Base-by-base conservation (phyloP, 2,329 filamentous ascomycete genomes). In the Penicillium sp. region DNA sequence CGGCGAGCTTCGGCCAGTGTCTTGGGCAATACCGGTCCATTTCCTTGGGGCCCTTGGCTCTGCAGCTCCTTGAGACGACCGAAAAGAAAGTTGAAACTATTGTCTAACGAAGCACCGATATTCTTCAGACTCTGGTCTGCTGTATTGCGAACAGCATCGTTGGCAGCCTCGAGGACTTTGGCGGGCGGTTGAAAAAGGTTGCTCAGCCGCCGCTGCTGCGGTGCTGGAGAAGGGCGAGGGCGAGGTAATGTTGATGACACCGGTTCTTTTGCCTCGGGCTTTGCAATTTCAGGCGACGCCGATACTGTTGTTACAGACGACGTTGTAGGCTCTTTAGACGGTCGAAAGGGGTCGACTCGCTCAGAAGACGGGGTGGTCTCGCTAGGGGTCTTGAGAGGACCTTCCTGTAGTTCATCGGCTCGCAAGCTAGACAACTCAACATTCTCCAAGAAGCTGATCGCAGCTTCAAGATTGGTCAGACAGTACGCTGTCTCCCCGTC, bases 401-500 rank as follows among this genome's bases (percentile, higher is more conserved):
- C 81, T 29, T 83, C 81, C 11, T 80, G 83, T 13, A 75, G 68
- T 62, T 94, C 89, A 50, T 95, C 87, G 4, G 84, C 84, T 36
- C 89, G 81, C 5, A 98, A 72, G 17, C 86, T 95, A 5, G 90
- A 87, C 16, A 98, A 75, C 62, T 98, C 93, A 18, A 98, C 93
- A 0, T 90, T 97, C 58, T 97, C 87, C 10, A 98, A 72, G 58
- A 98, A 98, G 36, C 86, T 90, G 40, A 97, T 88, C 42, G 91
- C 86, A 13, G 93, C 93, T 66, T 98, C 93, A 1, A 98, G 77
- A 53, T 95, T 98, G 27, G 94, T 96, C 41, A 98, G 73, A 59
- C 93, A 97, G 65, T 98, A 98, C 1, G 93, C 90, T 9, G 90
- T 86, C 67, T 98, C 93, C 11, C 93, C 93, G 41, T 94, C 88